phyloP scores from a whole-genome alignment of 768 basidiomycete genomes.

The Boletus coccyginus region DNA sequence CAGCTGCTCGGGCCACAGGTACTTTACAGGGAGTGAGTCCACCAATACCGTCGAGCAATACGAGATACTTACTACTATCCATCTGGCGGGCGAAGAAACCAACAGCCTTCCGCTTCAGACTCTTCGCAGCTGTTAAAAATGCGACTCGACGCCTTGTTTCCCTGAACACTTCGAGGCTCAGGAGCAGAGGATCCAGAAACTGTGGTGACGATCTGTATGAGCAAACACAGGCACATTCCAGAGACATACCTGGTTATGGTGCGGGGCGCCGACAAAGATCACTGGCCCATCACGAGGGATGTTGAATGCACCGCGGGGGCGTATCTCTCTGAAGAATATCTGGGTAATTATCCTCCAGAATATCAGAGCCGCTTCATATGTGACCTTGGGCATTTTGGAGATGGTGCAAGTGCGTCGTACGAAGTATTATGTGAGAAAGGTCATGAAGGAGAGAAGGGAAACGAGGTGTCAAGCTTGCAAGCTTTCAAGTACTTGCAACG shows the following conservation, averaged over 20 bases:
- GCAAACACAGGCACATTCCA: slow-evolving; percentile 2
- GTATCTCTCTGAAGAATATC: slow-evolving; percentile 95
- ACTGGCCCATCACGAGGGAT: slow-evolving; percentile 88
- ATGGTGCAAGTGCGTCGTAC: slow-evolving; percentile 3
- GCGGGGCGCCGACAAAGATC: slow-evolving; percentile 91
- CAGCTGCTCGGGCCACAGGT: slow-evolving; percentile 89
- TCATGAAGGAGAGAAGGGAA: slow-evolving; percentile 9
- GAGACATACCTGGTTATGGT: slow-evolving; percentile 76
- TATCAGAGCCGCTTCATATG: slow-evolving; percentile 74
- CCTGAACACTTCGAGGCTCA: slow-evolving; percentile 81
- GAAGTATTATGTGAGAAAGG: slow-evolving; percentile 2
- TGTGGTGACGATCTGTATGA: slow-evolving; percentile 33
- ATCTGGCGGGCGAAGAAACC: slow-evolving; percentile 81
- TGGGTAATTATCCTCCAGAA: slow-evolving; percentile 87
- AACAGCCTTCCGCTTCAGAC: slow-evolving; percentile 74
- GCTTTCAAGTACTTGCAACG: not conserved
- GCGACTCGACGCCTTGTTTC: slow-evolving; percentile 80
- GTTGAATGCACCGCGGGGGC: slow-evolving; percentile 92
- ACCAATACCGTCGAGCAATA: not conserved
- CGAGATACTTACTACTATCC: slow-evolving; percentile 69
- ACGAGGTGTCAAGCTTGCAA: not conserved
- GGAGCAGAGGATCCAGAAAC: slow-evolving; percentile 90
- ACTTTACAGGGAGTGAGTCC: slow-evolving; percentile 47
- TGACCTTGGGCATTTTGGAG: slow-evolving; percentile 22
- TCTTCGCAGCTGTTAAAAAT: slow-evolving; percentile 87